A percentile compares a stretch with the other conserved stretches of the same genome.
These are phyloP conservation scores for Tetradesmus lagerheimii DNA, from an alignment of 139 green algal species.

Conservation along the genomic window DNA sequence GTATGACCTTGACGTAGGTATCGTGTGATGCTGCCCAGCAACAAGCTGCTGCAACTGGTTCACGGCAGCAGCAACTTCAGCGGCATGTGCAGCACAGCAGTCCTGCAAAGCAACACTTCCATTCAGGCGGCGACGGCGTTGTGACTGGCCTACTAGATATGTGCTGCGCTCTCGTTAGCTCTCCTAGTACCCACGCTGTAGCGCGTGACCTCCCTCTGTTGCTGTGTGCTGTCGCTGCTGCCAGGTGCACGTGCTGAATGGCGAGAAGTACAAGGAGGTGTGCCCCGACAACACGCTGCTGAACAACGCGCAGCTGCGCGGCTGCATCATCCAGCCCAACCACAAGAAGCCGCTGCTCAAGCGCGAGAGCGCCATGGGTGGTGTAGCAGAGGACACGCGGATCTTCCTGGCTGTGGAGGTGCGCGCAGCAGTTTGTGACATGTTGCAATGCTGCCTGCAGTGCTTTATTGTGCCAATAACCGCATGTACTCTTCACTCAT, in stretches of 20 bases:
- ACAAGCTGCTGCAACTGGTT: too few relatives aligned
- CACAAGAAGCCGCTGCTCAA: constrained; percentile 70
- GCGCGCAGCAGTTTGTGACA: neutral
- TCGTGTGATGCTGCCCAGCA: too few relatives aligned
- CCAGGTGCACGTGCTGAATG: constrained; percentile 71
- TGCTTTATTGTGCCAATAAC: too few relatives aligned
- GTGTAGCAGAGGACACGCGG: constrained; percentile 57
- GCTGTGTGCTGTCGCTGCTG: neutral
- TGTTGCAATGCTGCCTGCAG: neutral
- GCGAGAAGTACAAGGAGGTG: constrained; percentile 78
- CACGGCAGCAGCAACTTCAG: neutral
- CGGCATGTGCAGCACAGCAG: too few relatives aligned
- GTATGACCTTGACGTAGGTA: too few relatives aligned
- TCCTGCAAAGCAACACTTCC: too few relatives aligned
- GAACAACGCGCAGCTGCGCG: constrained; percentile 53
- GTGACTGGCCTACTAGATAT: too few relatives aligned
- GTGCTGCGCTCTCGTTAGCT: too few relatives aligned
- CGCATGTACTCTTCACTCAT: too few relatives aligned
- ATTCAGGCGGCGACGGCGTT: too few relatives aligned
- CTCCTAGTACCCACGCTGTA: too few relatives aligned
- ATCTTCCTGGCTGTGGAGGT: constrained; percentile 69
- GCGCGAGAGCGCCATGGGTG: constrained; percentile 51
- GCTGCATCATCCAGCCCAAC: constrained; percentile 63
- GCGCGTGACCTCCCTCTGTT: neutral
- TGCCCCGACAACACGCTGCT: constrained; percentile 74